Conservation (phyloP, 2,329 filamentous ascomycete species). For the Xylariaceae sp. region DNA sequence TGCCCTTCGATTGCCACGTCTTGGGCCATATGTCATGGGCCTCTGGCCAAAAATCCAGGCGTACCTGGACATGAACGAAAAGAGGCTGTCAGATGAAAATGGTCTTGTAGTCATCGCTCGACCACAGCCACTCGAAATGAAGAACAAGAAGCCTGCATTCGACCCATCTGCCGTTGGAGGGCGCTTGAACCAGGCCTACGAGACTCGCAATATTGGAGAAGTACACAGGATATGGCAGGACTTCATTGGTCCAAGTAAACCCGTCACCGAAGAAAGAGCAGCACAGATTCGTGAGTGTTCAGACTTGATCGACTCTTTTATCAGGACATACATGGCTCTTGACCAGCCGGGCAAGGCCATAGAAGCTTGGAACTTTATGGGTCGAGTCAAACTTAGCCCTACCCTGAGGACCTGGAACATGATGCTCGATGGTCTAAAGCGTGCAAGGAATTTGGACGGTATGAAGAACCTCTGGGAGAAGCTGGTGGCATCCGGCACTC, state of each 20-base stretch:
- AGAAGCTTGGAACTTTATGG: conserved; percentile 25
- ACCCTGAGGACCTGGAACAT: conserved; percentile 65
- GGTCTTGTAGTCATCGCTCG: neutral
- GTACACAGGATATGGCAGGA: conserved; percentile 26
- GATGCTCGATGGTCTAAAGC: conserved; percentile 68
- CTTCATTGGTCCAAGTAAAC: conserved; percentile 18
- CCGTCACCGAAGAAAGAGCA: conserved; percentile 17
- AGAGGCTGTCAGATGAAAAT: conserved; percentile 5
- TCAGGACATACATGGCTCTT: conserved; percentile 26
- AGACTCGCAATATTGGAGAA: conserved; percentile 15
- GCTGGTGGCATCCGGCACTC: conserved; percentile 52
- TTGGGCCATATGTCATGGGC: conserved; percentile 24
- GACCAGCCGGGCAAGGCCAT: conserved; percentile 28
- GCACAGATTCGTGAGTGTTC: conserved; percentile 19
- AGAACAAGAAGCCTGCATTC: conserved; percentile 1
- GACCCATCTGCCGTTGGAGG: conserved; percentile 8
- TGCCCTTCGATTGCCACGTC: conserved; percentile 15
- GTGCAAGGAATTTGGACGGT: conserved; percentile 52
- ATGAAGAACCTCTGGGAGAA: conserved; percentile 65
- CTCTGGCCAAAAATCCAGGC: conserved; percentile 27
- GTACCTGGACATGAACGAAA: conserved; percentile 17
- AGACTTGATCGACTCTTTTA: conserved; percentile 28
- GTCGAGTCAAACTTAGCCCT: conserved; percentile 48
- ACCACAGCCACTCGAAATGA: neutral
- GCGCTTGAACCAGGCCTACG: conserved; percentile 17